phyloP scores from a whole-genome alignment of 257 asterid genomes.

The Solanum verrucosum region DNA sequence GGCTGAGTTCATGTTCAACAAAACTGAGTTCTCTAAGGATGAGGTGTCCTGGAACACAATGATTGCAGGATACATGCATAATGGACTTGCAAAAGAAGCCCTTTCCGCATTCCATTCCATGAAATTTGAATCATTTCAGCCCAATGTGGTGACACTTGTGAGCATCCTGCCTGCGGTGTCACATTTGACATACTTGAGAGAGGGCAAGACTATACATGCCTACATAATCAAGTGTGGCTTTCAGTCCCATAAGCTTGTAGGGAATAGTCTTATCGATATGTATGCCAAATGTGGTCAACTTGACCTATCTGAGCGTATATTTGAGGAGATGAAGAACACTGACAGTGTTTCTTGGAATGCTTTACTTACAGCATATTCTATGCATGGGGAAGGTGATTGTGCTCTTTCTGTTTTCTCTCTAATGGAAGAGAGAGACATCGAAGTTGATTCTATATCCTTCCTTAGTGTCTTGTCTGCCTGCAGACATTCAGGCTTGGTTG shows the following conservation, averaged over 20 bases:
- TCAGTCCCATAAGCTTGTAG: not conserved
- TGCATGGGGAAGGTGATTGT: slow-evolving; percentile 8
- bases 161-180: slow-evolving; percentile 5
- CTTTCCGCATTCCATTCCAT: slow-evolving; percentile 1
- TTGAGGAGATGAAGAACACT: slow-evolving; percentile 5
- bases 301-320: not conserved
- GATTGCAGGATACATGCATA: slow-evolving; percentile 29
- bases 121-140: not conserved
- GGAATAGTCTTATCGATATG: slow-evolving; percentile 13
- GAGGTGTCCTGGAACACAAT: slow-evolving; percentile 32
- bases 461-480: slow-evolving; percentile 15
- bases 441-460: slow-evolving; percentile 6
- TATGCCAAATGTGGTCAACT: slow-evolving; percentile 19
- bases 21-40: slow-evolving; percentile 16
- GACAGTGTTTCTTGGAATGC: slow-evolving; percentile 20
- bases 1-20: slow-evolving; percentile 22
- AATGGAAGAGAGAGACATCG: slow-evolving; percentile 1
- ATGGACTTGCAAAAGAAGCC: slow-evolving; percentile 22
- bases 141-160: slow-evolving; percentile 1
- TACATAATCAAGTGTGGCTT: slow-evolving; percentile 5
- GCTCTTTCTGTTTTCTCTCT: slow-evolving; percentile 9
- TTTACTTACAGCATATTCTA: slow-evolving; percentile 18
- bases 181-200: not conserved
- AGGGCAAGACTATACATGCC: not conserved
- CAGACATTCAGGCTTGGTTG: slow-evolving; percentile 14